These are phyloP conservation scores for Penicillium samsonianum DNA, from an alignment of 495 filamentous ascomycete genomes.

Conservation along the genomic window DNA sequence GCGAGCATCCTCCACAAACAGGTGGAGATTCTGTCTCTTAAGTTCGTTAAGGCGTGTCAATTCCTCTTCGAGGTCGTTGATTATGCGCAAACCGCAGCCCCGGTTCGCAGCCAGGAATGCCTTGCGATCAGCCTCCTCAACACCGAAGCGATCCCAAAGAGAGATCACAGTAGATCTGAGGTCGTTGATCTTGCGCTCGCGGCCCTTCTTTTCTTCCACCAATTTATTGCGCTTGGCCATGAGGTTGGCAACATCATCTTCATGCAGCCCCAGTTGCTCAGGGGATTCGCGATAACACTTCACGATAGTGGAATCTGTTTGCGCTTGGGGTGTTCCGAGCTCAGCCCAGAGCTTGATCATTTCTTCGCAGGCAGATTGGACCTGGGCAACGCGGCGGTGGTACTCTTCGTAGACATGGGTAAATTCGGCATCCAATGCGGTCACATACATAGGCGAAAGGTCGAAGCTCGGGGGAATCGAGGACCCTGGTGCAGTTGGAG, in stretches of 20 bases:
- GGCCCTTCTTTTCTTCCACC: constrained; percentile 85
- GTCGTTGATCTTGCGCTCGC: constrained; percentile 80
- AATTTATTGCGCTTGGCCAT: constrained; percentile 76
- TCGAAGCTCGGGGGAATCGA: constrained; percentile 81
- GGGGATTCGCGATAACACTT: constrained; percentile 86
- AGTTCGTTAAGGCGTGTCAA: constrained; percentile 82
- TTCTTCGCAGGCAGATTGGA: constrained; percentile 74
- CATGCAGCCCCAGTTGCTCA: constrained; percentile 88
- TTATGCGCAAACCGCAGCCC: constrained; percentile 80
- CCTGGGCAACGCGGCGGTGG: constrained; percentile 69
- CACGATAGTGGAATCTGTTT: constrained; percentile 85
- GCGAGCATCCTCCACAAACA: constrained; percentile 93
- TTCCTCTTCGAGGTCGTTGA: constrained; percentile 94
- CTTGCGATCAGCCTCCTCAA: constrained; percentile 80
- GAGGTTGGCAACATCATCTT: constrained; percentile 76
- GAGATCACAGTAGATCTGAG: constrained; percentile 71
- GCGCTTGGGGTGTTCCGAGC: constrained; percentile 85
- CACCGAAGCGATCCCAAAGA: constrained; percentile 84
- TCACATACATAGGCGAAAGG: constrained; percentile 84
- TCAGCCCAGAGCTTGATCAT: constrained; percentile 96
- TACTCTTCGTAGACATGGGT: constrained; percentile 95
- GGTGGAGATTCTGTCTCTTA: constrained; percentile 89
- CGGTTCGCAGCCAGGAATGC: constrained; percentile 70
- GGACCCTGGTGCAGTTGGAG: constrained; percentile 73
- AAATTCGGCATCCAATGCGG: constrained; percentile 85